Evolutionary conservation across 1,139 yeast species (phyloP).

Genomic region (Debaryomycetaceae sp.): DNA sequence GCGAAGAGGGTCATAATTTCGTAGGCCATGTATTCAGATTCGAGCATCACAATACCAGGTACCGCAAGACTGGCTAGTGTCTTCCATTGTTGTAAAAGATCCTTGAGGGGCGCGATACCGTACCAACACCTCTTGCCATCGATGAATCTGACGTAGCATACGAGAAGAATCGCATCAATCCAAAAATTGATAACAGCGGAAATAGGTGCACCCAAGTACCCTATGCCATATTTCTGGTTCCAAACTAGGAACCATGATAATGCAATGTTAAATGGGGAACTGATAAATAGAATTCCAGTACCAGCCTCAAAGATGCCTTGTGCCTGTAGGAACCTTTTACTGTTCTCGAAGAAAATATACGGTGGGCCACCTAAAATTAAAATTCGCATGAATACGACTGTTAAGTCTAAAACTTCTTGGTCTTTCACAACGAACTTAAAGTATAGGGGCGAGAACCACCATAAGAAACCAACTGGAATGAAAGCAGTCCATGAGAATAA

Average conservation of each 20-base stretch:
- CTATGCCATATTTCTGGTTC: constrained; percentile 58
- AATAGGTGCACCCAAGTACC: constrained; percentile 70
- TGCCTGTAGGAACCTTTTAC: constrained; percentile 81
- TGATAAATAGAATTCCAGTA: constrained; percentile 67
- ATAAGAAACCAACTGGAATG: constrained; percentile 57
- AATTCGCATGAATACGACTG: constrained; percentile 62
- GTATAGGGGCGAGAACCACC: constrained; percentile 64
- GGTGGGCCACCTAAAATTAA: constrained; percentile 80
- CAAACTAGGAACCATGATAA: constrained; percentile 79
- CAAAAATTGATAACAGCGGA: constrained; percentile 70
- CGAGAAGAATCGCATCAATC: constrained; percentile 56
- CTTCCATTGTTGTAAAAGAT: constrained; percentile 58
- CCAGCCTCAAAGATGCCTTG: constrained; percentile 94
- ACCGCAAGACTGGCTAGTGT: constrained; percentile 57
- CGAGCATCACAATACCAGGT: constrained; percentile 72
- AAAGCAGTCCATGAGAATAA: constrained; percentile 52
- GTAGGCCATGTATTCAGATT: constrained; percentile 71
- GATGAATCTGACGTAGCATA: constrained; percentile 51
- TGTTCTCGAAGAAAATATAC: constrained; percentile 76
- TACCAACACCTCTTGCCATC: constrained; percentile 76
- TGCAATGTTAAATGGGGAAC: constrained; percentile 76
- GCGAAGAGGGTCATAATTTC: constrained; percentile 70
- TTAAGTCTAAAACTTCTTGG: constrained; percentile 56
- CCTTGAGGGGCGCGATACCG: constrained; percentile 44
- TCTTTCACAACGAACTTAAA: constrained; percentile 54